A percentile compares a stretch with the other conserved stretches of the same genome.
Conservation (phyloP, 2,329 filamentous ascomycete species). For the Fonsecaea monophora region DNA sequence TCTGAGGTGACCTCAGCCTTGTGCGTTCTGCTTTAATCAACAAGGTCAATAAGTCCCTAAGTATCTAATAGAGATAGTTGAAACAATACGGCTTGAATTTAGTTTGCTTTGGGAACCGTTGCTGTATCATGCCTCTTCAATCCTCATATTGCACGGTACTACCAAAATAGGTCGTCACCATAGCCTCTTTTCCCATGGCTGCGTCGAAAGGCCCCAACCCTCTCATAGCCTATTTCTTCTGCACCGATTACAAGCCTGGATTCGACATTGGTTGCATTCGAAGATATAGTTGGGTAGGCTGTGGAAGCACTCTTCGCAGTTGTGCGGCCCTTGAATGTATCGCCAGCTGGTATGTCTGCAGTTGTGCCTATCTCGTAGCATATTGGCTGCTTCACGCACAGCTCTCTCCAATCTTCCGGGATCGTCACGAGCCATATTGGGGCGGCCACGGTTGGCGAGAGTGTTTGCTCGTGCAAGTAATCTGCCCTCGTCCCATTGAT, state of each 20-base stretch:
- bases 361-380: slow-evolving; percentile 33
- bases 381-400: slow-evolving; percentile 20
- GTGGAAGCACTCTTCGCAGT: slow-evolving; percentile 34
- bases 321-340: slow-evolving; percentile 14
- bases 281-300: slow-evolving; percentile 33
- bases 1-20: neutral
- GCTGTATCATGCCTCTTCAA: too few species aligned
- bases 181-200: neutral
- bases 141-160: too few species aligned
- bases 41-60: neutral
- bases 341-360: slow-evolving; percentile 33
- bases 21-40: neutral
- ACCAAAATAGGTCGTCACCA: too few species aligned
- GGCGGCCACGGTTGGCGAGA: slow-evolving; percentile 32
- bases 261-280: slow-evolving; percentile 32
- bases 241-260: slow-evolving; percentile 32
- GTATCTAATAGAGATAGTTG: neutral
- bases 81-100: neutral
- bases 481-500: slow-evolving; percentile 41
- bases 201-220: neutral
- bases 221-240: slow-evolving; percentile 28
- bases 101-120: too few species aligned
- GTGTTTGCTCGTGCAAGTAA: slow-evolving; percentile 35
- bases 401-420: slow-evolving; percentile 6
- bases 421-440: slow-evolving; percentile 18